Evolutionary conservation across 768 basidiomycete species (phyloP).

Genomic region (Porphyrellus cyaneotinctus): DNA sequence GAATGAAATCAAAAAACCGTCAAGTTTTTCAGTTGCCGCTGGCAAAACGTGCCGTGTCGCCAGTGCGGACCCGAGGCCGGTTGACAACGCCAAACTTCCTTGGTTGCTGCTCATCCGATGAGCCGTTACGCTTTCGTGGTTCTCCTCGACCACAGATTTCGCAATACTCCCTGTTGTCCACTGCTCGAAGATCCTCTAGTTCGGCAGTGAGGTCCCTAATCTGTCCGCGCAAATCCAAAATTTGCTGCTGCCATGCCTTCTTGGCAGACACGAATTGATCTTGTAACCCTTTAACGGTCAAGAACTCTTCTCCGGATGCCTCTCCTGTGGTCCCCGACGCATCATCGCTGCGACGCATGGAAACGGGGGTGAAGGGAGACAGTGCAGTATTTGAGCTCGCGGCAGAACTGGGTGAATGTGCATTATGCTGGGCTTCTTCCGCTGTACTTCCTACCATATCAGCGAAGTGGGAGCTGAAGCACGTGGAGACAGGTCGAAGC

Average conservation of each 20-base stretch:
- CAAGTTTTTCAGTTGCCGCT: slow-evolving; percentile 34
- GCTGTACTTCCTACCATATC: slow-evolving; percentile 34
- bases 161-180: slow-evolving; percentile 47
- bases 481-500: slow-evolving; percentile 69
- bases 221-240: slow-evolving; percentile 73
- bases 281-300: slow-evolving; percentile 51
- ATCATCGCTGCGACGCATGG: slow-evolving; percentile 33
- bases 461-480: slow-evolving; percentile 69
- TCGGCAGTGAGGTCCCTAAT: slow-evolving; percentile 69
- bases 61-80: slow-evolving; percentile 66
- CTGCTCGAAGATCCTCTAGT: slow-evolving; percentile 51
- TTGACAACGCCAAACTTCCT: slow-evolving; percentile 46
- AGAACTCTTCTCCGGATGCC: slow-evolving; percentile 39
- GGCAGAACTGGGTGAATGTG: slow-evolving; percentile 49
- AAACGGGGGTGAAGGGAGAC: slow-evolving; percentile 48
- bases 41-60: slow-evolving; percentile 58
- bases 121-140: slow-evolving; percentile 5
- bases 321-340: slow-evolving; percentile 21
- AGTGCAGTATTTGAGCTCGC: slow-evolving; percentile 37
- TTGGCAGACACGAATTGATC: slow-evolving; percentile 57
- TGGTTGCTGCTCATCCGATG: slow-evolving; percentile 17
- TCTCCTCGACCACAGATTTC: slow-evolving; percentile 56
- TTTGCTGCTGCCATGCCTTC: slow-evolving; percentile 65
- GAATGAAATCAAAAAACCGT: slow-evolving; percentile 10
- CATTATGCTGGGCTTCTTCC: slow-evolving; percentile 36